A percentile compares a stretch with the other conserved stretches of the same genome.
Conservation (phyloP, 352 stramenopile genomes). For the Phytophthora ohioensis region DNA sequence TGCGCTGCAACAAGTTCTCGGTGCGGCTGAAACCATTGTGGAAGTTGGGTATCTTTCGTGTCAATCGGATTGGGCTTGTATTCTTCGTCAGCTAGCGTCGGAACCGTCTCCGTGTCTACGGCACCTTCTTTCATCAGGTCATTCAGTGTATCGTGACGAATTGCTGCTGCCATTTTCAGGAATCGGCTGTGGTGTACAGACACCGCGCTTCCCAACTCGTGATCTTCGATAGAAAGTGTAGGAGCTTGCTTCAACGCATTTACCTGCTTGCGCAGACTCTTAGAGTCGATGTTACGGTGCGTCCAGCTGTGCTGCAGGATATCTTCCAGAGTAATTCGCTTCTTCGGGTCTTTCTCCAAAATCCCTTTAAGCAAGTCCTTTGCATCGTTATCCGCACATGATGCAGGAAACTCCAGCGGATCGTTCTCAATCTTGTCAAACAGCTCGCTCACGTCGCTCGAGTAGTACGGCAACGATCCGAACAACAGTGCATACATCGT, state of each 20-base stretch:
- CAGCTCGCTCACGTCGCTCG: constrained; percentile 81
- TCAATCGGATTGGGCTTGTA: constrained; percentile 59
- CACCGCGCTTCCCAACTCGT: constrained; percentile 59
- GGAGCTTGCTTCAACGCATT: constrained; percentile 50
- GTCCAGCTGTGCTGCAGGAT: constrained; percentile 84
- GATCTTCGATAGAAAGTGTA: constrained; percentile 49
- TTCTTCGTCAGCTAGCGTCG: neutral
- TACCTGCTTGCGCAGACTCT: constrained; percentile 54
- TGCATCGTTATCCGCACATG: constrained; percentile 56
- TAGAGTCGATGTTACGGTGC: constrained; percentile 63
- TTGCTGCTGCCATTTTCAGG: constrained; percentile 37
- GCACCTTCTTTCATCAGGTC: constrained; percentile 16
- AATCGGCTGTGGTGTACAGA: constrained; percentile 66
- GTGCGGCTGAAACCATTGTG: constrained; percentile 45
- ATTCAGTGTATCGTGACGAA: constrained; percentile 35
- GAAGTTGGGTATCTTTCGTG: constrained; percentile 38
- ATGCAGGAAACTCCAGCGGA: constrained; percentile 55
- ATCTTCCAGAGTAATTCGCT: constrained; percentile 67
- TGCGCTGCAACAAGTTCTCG: constrained; percentile 51
- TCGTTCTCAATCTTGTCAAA: constrained; percentile 92
- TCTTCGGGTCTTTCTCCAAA: constrained; percentile 80
- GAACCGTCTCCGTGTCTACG: neutral
- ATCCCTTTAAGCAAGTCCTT: constrained; percentile 77
- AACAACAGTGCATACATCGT: constrained; percentile 92
- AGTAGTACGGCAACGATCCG: constrained; percentile 90